Evolutionary conservation across 139 green algal species (phyloP), one percentile per base, ranked within the genome.

Genomic region (Deuterostichococcus epilithicus): DNA sequence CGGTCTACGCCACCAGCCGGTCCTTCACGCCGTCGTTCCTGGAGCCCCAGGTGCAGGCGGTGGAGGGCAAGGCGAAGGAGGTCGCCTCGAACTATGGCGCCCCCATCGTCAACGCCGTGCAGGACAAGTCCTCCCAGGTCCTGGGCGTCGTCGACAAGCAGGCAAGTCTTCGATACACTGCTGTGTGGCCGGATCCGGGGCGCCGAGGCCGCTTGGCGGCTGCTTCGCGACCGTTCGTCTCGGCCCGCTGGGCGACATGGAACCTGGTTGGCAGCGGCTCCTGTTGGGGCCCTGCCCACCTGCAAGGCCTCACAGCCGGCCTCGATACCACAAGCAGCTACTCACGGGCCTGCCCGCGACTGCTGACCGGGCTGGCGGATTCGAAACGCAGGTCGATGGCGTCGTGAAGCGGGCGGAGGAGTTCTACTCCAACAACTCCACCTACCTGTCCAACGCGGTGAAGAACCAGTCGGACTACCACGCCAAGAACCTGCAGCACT

Each of bases 381-480:
- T 52, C 18, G 3, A 5, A 6, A 22, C 0, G 30, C 65, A 85
- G 76, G 81, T 85, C 8, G 83, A 88, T 75, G 67, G 37, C 30
- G 69, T 75, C 8, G n/a, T 86, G 3, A 59, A n/a, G 39, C 35
- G 36, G 32, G 83, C 77, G 4, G 25, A 37, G 20, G 20, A 73
- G 25, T 70, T 82, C 23, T 88, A 87, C 42, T 26, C 73, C 32
- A 78, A 68, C 74, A 85, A 83, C 71, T 36, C 74, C 32, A 26
- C 37, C 25, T 80, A 69, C 44, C 33, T 85, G 75, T 10, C 39
- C 33, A 18, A 13, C 20, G 71, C 82, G 58, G 63, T 88, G 60
- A 59, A 81, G 39, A 63, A 74, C 23, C 84, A 88, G 75, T 73
- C 73, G 66, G 35, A 84, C 52, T 81, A 81, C 52, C 85, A 88